Percentiles rank a stretch among this genome's conserved stretches.
Conservation (phyloP, 2,329 filamentous ascomycete species). For the Aureobasidium lini region DNA sequence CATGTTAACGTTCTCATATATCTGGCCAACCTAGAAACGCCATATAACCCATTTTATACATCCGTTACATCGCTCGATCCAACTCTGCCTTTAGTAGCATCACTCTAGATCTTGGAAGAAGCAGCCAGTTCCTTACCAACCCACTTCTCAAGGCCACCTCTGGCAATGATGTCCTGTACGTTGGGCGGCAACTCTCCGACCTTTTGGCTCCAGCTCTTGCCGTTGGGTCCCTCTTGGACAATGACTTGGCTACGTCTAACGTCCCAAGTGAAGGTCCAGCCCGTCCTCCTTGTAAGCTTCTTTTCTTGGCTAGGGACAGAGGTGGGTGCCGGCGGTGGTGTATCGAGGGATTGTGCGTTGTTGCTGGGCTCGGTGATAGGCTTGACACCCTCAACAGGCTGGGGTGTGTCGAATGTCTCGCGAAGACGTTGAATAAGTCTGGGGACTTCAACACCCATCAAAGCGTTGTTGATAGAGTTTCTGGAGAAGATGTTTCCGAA, state of each 20-base stretch:
- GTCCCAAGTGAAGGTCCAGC: slow-evolving; percentile 81
- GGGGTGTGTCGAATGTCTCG: slow-evolving; percentile 44
- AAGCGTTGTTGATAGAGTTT: slow-evolving; percentile 72
- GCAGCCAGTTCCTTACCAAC: slow-evolving; percentile 39
- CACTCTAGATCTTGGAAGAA: not conserved
- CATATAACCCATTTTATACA: too few species aligned
- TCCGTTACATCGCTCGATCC: too few species aligned
- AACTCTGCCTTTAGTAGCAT: too few species aligned
- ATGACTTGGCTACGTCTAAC: slow-evolving; percentile 62
- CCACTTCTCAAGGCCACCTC: slow-evolving; percentile 75
- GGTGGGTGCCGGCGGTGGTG: slow-evolving; percentile 35
- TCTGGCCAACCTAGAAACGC: too few species aligned
- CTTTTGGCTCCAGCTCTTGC: slow-evolving; percentile 66
- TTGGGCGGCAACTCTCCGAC: slow-evolving; percentile 78
- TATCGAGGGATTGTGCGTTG: slow-evolving; percentile 46
- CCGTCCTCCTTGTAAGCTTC: slow-evolving; percentile 62
- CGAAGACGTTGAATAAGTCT: slow-evolving; percentile 58
- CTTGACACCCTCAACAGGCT: slow-evolving; percentile 24
- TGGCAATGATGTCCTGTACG: slow-evolving; percentile 73
- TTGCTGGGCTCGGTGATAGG: slow-evolving; percentile 44
- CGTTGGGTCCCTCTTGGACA: slow-evolving; percentile 61
- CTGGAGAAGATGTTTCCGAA: slow-evolving; percentile 78
- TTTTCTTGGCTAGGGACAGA: slow-evolving; percentile 40
- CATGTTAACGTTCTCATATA: too few species aligned
- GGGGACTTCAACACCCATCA: slow-evolving; percentile 65